Base-by-base conservation (phyloP, 306 rosid genomes). In the Parietaria judaica region DNA sequence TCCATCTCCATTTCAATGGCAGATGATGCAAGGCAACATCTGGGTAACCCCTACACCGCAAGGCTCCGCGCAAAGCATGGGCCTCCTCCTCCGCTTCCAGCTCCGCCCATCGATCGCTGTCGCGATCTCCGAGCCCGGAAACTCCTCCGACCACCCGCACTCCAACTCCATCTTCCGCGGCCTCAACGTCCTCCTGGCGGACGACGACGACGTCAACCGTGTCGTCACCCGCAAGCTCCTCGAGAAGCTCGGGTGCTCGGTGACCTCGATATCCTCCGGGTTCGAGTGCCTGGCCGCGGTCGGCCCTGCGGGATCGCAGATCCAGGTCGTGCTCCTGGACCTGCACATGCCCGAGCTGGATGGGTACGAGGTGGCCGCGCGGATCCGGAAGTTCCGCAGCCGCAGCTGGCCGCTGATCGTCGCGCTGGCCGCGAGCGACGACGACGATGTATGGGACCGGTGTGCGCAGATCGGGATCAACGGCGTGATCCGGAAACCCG, bases 21-120 rank as follows among this genome's bases (percentile, higher is more conserved):
- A 94, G 99, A 57, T 86, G 84, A 94, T 94, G 99, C 99, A 86
- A 83, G 99, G 99, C 64, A 94, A 86, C 73, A 84, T 94, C 70
- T 75, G 94, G 89, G 80, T 79, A 54, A 73, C 80, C 12, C 94
- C 94, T 10, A 78, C 81, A 58, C 56, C 84, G 66, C 89, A 84
- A 69, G 99, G 99, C 66, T 70, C 56, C 74, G 76, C 89, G 38
- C 97, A 85, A 76, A 82, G 87, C 79, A 94, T 94, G 97, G 81
- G 89, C 31, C 95, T 94, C 14, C 78, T 84, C 75, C 90, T 88
- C 46, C 86, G 86, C 66, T 89, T 94, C 75, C 97, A 94, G 70
- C 64, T 81, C 41, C 83, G 91, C 35, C 76, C 83, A 0, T 88
- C 99, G 57, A 76, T 89, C 64, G 66, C 94, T 17, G 66, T 88